These are phyloP conservation scores for Eucommia ulmoides DNA, from an alignment of 257 asterid species.

Conservation along the genomic window DNA sequence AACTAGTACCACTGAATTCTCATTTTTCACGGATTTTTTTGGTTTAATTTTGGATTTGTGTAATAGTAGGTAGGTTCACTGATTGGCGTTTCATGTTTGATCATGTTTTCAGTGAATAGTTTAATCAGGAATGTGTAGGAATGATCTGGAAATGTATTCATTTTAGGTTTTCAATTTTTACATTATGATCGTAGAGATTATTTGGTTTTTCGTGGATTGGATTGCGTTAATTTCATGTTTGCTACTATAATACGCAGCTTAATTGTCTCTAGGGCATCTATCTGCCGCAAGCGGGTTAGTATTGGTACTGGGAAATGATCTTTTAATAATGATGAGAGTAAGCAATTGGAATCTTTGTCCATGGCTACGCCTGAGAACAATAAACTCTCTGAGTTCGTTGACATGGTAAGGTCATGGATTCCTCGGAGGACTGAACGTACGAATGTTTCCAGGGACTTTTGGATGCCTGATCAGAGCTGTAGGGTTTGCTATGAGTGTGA, in stretches of 20 bases:
- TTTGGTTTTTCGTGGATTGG: too few relatives aligned
- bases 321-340: conserved; percentile 18
- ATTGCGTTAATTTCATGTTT: too few relatives aligned
- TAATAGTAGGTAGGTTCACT: too few relatives aligned
- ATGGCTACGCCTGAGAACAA: conserved; percentile 50
- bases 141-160: too few relatives aligned
- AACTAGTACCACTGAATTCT: too few relatives aligned
- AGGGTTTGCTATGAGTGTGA: conserved; percentile 78
- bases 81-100: too few relatives aligned
- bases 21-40: too few relatives aligned
- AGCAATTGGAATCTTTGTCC: conserved; percentile 22
- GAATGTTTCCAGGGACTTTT: conserved; percentile 54
- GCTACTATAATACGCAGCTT: too few relatives aligned
- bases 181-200: background rate
- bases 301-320: background rate
- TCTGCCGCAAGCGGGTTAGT: background rate
- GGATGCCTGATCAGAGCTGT: conserved; percentile 88
- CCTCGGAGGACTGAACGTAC: conserved; percentile 33
- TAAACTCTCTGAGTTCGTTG: conserved; percentile 55
- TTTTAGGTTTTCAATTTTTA: background rate
- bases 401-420: conserved; percentile 48
- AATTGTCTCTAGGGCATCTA: background rate
- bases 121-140: too few relatives aligned
- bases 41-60: too few relatives aligned
- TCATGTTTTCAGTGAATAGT: too few relatives aligned